These are phyloP conservation scores for Micractinium conductrix DNA, from an alignment of 139 green algal genomes.

Conservation along the genomic window DNA sequence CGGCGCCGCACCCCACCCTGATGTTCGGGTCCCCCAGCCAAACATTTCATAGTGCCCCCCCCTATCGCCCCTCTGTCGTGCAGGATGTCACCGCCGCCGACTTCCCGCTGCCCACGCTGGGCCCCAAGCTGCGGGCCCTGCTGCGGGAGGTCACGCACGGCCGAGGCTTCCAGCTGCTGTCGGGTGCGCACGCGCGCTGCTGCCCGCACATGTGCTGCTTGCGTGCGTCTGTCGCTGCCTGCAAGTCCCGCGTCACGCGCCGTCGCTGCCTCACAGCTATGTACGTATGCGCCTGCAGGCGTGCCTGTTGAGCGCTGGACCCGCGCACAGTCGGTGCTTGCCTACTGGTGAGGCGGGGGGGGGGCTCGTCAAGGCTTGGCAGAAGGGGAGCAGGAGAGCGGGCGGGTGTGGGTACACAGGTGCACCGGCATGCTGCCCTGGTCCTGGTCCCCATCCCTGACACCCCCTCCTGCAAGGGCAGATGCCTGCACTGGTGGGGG, in stretches of 20 bases:
- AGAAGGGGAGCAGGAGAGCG: neutral
- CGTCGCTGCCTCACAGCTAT: no score
- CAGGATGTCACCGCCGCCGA: slow-evolving; percentile 59
- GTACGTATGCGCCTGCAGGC: no score
- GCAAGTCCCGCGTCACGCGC: no score
- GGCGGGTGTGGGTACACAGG: neutral
- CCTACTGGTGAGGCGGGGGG: slow-evolving; percentile 12
- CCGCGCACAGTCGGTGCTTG: slow-evolving; percentile 46
- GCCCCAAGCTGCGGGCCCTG: slow-evolving; percentile 50
- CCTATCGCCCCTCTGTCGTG: slow-evolving; percentile 53
- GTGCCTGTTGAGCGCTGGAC: slow-evolving; percentile 64
- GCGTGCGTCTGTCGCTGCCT: no score
- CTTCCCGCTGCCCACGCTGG: slow-evolving; percentile 53
- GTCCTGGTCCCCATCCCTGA: no score
- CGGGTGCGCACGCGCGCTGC: no score
- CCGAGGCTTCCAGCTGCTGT: slow-evolving; percentile 67
- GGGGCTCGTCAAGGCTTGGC: neutral
- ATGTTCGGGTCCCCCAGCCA: no score
- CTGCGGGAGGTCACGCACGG: slow-evolving; percentile 52
- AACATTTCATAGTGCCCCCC: no score
- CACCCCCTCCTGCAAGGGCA: no score
- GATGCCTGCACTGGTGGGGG: no score
- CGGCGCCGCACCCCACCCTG: no score
- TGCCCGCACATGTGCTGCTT: no score
- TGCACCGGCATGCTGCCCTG: neutral